Base-by-base conservation (phyloP, 176 grass and related monocot genomes). In the Leersia perrieri region DNA sequence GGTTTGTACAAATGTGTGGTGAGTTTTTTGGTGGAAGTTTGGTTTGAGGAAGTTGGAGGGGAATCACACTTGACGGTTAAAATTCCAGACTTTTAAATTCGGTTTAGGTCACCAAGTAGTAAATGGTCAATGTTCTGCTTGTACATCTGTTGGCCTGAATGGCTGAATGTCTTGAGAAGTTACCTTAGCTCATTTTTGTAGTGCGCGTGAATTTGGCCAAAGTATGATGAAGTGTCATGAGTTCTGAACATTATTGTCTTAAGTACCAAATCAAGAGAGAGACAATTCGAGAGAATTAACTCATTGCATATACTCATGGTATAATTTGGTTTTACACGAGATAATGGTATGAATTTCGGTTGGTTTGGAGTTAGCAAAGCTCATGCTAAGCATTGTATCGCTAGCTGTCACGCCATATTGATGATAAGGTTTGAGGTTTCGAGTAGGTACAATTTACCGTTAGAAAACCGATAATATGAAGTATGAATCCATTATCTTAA, bases 1-100 rank as follows among this genome's bases (percentile, higher is more conserved):
- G 81, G 80, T 35, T 67, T 88, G 74, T 79, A 67, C 45, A 67
- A 60, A 61, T 27, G 30, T 49, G 62, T 16, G 15, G 1, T 41
- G n/a, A 15, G 18, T 74, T 67, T 71, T 81, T 80, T 41, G 87
- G 77, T 89, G 27, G 4, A 81, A 55, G 32, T 33, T 89, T 85
- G 87, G 77, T 84, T 26, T 4, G 18, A 16, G 40, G 76, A 84
- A 32, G 87, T 89, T 81, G 40, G 39, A 75, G 55, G 14, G 64
- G 41, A n/a, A 7, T 28, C 41, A 20, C 7, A 63, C 29, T 66
- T 65, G 0, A 45, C 45, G 55, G 23, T 42, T 60, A 0, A 25
- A 63, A 18, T 2, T 23, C 14, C 0, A 47, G 49, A 66, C 12
- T 58, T 58, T 58, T 23, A 57, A 57, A 57, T 57, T 57, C 22